These are phyloP conservation scores for Solanum aculeatissimum DNA, from an alignment of 305 asterid species.

Conservation along the genomic window DNA sequence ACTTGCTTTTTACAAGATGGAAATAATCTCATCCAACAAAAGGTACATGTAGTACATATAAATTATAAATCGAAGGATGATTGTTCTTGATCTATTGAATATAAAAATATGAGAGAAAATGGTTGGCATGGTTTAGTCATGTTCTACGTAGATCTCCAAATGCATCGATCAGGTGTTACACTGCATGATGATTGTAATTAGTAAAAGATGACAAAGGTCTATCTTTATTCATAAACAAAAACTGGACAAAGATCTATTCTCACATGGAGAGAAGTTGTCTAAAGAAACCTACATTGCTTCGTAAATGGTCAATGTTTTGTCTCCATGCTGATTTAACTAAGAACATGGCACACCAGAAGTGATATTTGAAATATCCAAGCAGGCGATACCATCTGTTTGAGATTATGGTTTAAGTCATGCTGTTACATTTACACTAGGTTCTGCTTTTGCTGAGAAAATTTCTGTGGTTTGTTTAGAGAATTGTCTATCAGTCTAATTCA, in stretches of 20 bases:
- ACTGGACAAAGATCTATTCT: neutral
- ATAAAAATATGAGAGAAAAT: neutral
- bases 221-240: neutral
- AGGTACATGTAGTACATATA: neutral
- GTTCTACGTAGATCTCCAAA: neutral
- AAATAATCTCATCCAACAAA: neutral
- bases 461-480: neutral
- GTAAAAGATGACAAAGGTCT: neutral
- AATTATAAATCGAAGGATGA: neutral
- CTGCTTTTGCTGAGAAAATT: neutral
- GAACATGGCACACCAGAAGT: neutral
- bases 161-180: neutral
- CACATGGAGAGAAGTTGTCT: neutral
- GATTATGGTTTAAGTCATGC: neutral
- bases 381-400: neutral
- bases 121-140: neutral
- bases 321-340: neutral
- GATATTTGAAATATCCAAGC: neutral
- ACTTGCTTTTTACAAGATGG: neutral
- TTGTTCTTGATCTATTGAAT: neutral
- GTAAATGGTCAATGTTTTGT: neutral
- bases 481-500: neutral
- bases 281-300: neutral
- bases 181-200: neutral
- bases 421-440: neutral